phyloP scores from a whole-genome alignment of 2,329 filamentous ascomycete species.

The Domatiomyces globalis region DNA sequence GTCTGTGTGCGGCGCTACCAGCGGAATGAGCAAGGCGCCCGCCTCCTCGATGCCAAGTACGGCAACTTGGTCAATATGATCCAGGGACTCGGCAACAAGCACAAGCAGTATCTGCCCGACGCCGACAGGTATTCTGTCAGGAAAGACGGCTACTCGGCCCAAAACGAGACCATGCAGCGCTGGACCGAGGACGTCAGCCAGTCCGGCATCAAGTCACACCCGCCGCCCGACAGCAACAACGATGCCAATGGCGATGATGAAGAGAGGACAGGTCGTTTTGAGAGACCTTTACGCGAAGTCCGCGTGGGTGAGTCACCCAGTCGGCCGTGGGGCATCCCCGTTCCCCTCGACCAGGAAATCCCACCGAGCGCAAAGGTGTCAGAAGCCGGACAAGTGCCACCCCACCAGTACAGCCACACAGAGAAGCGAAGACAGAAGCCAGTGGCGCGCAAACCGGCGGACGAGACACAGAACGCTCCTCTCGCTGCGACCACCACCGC shows the following conservation, averaged over 20 bases:
- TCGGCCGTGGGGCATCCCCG: slow-evolving; percentile 79
- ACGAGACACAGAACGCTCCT: slow-evolving; percentile 21
- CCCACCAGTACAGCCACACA: background rate
- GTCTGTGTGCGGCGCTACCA: slow-evolving; percentile 84
- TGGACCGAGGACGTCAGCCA: slow-evolving; percentile 70
- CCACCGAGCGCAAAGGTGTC: slow-evolving; percentile 20
- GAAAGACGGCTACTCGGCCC: slow-evolving; percentile 15
- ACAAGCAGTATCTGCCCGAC: slow-evolving; percentile 69
- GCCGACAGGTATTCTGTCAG: slow-evolving; percentile 31
- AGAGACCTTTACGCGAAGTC: slow-evolving; percentile 72
- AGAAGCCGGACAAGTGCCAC: slow-evolving; percentile 2
- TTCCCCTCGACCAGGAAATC: slow-evolving; percentile 46
- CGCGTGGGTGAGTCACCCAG: slow-evolving; percentile 89
- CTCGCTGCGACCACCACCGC: slow-evolving; percentile 6
- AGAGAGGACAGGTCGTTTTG: slow-evolving; percentile 60
- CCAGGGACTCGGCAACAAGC: slow-evolving; percentile 70
- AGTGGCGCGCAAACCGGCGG: slow-evolving; percentile 19
- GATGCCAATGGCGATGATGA: slow-evolving; percentile 34
- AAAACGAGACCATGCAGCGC: slow-evolving; percentile 51
- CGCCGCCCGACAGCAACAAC: slow-evolving; percentile 19
- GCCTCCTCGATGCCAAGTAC: slow-evolving; percentile 85
- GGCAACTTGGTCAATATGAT: slow-evolving; percentile 90
- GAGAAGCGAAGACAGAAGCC: slow-evolving; percentile 9
- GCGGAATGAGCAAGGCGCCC: slow-evolving; percentile 69
- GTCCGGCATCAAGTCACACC: slow-evolving; percentile 19